A percentile compares a stretch with the other conserved stretches of the same genome.
phyloP scores from a whole-genome alignment of 2,329 filamentous ascomycete species.

The Claviceps paspali region DNA sequence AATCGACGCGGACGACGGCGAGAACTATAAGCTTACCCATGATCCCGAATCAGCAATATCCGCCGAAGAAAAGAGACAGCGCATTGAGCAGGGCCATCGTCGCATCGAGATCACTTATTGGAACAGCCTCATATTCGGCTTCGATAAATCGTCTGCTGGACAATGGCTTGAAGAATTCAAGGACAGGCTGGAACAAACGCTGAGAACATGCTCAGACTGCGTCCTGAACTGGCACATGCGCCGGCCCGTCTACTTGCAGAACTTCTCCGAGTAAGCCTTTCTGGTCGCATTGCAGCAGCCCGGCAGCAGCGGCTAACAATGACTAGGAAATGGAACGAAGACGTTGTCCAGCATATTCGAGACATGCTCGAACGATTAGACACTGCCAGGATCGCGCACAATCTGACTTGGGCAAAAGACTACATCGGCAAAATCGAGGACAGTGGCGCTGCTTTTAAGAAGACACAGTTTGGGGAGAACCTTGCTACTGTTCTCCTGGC shows the following conservation, averaged over 20 bases:
- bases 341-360: constrained; percentile 35
- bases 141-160: constrained; percentile 44
- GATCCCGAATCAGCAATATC: constrained; percentile 35
- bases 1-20: constrained; percentile 43
- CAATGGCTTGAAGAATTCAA: constrained; percentile 46
- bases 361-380: constrained; percentile 44
- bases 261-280: constrained; percentile 39
- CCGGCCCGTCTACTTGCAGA: constrained; percentile 46
- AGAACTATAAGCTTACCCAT: constrained; percentile 39
- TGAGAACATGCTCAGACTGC: constrained; percentile 53
- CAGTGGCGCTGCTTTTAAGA: constrained; percentile 30
- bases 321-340: constrained; percentile 30
- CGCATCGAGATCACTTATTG: constrained; percentile 49
- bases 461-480: constrained; percentile 29
- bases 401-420: constrained; percentile 39
- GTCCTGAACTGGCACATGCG: constrained; percentile 60
- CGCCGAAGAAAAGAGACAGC: constrained; percentile 31
- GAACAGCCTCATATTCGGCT: constrained; percentile 54
- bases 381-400: constrained; percentile 43
- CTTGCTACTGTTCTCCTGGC: constrained; percentile 53
- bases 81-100: constrained; percentile 37
- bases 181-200: constrained; percentile 37
- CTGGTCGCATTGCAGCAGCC: background rate
- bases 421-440: constrained; percentile 38
- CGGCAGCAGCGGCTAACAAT: constrained; percentile 9